A percentile compares a stretch with the other conserved stretches of the same genome.
phyloP scores from a whole-genome alignment of 495 filamentous ascomycete species.

The Trichoderma parareesei region DNA sequence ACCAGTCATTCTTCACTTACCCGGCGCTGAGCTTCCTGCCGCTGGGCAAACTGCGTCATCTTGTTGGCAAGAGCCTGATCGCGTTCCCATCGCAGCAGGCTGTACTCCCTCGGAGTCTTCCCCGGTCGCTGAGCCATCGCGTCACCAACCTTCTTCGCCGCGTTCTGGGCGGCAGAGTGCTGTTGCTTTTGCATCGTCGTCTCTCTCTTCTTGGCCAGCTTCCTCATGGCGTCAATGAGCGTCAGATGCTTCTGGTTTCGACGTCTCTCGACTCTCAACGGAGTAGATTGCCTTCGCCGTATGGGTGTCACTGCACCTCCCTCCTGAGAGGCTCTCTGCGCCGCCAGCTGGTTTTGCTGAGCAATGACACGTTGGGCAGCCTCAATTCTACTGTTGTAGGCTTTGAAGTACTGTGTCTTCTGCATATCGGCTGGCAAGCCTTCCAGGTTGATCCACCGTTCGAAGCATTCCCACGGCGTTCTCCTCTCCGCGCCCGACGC shows the following conservation, averaged over 20 bases:
- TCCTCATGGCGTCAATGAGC: constrained; percentile 89
- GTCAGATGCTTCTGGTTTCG: constrained; percentile 77
- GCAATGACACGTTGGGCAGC: constrained; percentile 59
- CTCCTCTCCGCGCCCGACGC: constrained; percentile 79
- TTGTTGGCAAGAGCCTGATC: constrained; percentile 71
- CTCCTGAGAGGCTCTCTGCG: constrained; percentile 45
- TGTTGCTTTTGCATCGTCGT: constrained; percentile 76
- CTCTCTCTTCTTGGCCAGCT: constrained; percentile 90
- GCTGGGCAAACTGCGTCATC: constrained; percentile 59
- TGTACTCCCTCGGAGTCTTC: constrained; percentile 81
- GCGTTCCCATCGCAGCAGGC: constrained; percentile 74
- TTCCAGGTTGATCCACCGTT: constrained; percentile 87
- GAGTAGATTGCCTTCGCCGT: constrained; percentile 53
- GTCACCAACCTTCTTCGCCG: constrained; percentile 64
- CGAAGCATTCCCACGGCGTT: constrained; percentile 98
- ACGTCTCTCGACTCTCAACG: constrained; percentile 73
- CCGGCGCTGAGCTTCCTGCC: constrained; percentile 46
- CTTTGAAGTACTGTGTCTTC: constrained; percentile 86
- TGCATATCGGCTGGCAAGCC: constrained; percentile 83
- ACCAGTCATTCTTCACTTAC: constrained; percentile 33
- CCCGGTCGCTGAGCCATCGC: constrained; percentile 40
- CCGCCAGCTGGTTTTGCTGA: constrained; percentile 50
- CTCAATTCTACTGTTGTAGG: constrained; percentile 74
- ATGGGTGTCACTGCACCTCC: constrained; percentile 51
- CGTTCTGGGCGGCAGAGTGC: constrained; percentile 61